phyloP scores from a whole-genome alignment of 75 land plant genomes.

The Pinus albicaulis region DNA sequence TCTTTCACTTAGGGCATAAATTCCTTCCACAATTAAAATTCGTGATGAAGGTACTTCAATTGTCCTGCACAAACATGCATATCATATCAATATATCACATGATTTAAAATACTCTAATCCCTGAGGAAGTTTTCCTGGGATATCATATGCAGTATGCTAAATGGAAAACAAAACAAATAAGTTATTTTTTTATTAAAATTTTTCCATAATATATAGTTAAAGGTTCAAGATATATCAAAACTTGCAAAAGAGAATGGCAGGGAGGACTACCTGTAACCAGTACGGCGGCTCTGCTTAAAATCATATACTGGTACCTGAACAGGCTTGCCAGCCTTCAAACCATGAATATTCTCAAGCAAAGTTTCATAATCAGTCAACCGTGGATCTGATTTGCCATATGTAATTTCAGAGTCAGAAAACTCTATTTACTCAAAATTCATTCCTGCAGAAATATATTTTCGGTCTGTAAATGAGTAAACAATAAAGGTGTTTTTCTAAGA shows the following conservation, averaged over 20 bases:
- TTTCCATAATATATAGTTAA: background rate
- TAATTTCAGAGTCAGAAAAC: background rate
- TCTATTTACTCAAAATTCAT: background rate
- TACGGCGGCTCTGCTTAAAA: constrained; percentile 73
- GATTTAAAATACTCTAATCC: background rate
- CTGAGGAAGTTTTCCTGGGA: background rate
- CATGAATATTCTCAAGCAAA: constrained; percentile 74
- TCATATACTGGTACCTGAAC: constrained; percentile 88
- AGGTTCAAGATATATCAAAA: background rate
- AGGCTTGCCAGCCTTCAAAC: constrained; percentile 68
- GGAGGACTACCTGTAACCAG: constrained; percentile 67
- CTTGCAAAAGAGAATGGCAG: background rate
- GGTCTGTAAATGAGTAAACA: background rate
- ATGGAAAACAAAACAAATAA: background rate
- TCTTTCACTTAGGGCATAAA: constrained; percentile 89
- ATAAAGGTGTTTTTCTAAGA: background rate
- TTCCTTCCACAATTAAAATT: constrained; percentile 85
- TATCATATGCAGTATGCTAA: background rate
- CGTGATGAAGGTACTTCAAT: constrained; percentile 83
- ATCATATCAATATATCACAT: background rate
- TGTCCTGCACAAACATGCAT: constrained; percentile 38
- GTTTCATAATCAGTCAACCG: constrained; percentile 91
- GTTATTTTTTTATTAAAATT: background rate
- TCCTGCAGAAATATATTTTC: background rate
- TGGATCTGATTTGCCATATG: constrained; percentile 62